Conservation (phyloP, 202 grass and related monocot genomes). For the Bolboschoenoplectus hybrid region DNA sequence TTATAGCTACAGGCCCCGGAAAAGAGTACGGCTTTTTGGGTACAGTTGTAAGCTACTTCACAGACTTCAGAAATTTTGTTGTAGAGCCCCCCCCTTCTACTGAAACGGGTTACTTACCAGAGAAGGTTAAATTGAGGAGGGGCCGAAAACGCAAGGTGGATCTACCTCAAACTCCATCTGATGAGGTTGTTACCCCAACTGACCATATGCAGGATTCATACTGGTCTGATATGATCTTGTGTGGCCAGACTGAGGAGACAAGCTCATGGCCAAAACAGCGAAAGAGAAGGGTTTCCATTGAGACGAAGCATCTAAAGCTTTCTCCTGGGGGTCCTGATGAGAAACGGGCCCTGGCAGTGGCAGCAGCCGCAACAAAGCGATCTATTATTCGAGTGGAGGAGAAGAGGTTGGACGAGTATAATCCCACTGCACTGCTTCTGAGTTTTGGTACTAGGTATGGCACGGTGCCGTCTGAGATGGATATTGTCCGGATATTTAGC, state of each 20-base stretch:
- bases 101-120: conserved; percentile 48
- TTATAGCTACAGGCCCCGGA: conserved; percentile 60
- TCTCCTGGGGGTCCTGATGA: conserved; percentile 21
- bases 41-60: conserved; percentile 68
- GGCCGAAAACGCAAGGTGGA: conserved; percentile 72
- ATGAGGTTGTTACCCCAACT: conserved; percentile 46
- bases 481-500: conserved; percentile 66
- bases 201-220: conserved; percentile 82
- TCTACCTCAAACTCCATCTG: conserved; percentile 37
- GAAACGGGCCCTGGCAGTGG: conserved; percentile 36
- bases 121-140: conserved; percentile 62
- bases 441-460: conserved; percentile 55
- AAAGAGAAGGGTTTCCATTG: conserved; percentile 44
- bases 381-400: conserved; percentile 66
- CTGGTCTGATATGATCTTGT: conserved; percentile 61
- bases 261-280: conserved; percentile 45
- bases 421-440: conserved; percentile 67
- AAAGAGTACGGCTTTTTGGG: conserved; percentile 50
- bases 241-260: conserved; percentile 40
- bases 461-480: conserved; percentile 60
- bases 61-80: conserved; percentile 75
- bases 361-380: conserved; percentile 52
- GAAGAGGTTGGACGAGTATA: conserved; percentile 60
- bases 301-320: conserved; percentile 53
- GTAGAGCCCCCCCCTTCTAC: conserved; percentile 48